These are phyloP conservation scores for Aspergillus ochraceus DNA, from an alignment of 2,329 filamentous ascomycete genomes.

Conservation along the genomic window DNA sequence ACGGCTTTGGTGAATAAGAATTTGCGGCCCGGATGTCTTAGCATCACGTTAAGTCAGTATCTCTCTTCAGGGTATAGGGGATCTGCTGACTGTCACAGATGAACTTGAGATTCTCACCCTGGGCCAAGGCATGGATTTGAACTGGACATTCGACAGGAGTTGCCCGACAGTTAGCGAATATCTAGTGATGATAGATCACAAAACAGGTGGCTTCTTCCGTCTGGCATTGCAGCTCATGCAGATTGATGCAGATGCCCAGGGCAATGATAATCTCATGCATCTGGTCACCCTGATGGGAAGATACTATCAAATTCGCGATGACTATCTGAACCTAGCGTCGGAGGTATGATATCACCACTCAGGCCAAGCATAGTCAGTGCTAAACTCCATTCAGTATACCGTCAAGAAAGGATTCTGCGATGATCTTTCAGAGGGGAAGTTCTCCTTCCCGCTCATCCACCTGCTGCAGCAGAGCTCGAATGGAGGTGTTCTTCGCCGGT, in stretches of 20 bases:
- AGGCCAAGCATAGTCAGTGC: background rate
- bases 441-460: slow-evolving; percentile 33
- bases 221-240: slow-evolving; percentile 18
- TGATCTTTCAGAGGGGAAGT: slow-evolving; percentile 47
- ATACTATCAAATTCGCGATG: slow-evolving; percentile 32
- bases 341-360: slow-evolving; percentile 11
- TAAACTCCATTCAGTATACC: slow-evolving; percentile 29
- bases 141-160: slow-evolving; percentile 16
- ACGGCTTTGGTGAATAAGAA: background rate
- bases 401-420: slow-evolving; percentile 43
- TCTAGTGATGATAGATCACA: slow-evolving; percentile 29
- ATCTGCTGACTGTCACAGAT: background rate
- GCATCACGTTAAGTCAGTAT: background rate
- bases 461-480: background rate
- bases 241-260: background rate
- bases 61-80: too few species aligned
- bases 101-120: slow-evolving; percentile 13
- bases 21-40: background rate
- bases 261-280: slow-evolving; percentile 1
- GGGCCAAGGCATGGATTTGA: slow-evolving; percentile 23
- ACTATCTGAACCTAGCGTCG: slow-evolving; percentile 27
- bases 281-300: slow-evolving; percentile 21
- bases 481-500: background rate
- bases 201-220: slow-evolving; percentile 25
- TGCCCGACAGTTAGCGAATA: slow-evolving; percentile 26